Evolutionary conservation across 2,329 filamentous ascomycete species (phyloP), one percentile per base, ranked within the genome.

Genomic region (Stagonosporopsis chrysanthemi): DNA sequence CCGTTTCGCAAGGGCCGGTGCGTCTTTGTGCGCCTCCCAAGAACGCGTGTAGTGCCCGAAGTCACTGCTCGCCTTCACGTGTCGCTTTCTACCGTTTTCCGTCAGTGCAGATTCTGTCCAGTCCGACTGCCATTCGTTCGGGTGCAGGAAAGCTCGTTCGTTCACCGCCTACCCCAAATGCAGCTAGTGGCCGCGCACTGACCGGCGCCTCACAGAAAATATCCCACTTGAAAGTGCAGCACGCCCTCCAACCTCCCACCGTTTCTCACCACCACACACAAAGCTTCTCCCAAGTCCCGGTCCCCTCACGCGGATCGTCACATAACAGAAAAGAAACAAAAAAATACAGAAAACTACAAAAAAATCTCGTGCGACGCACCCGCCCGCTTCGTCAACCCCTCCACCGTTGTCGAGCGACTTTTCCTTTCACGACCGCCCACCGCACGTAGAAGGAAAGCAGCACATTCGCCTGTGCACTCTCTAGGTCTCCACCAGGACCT

Each of bases 251-350:
- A 52, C 51, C 42, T 57, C 43, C 23, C 40, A 58, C 56, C 56
- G 56, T 58, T 58, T 54, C 40, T 50, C 45, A 47, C 56, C 56
- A 54, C 56, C 65, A 63, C 65, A 64, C 65, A 66, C 66, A 58
- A 55, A 58, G 60, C 56, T 62, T 22, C 63, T 60, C 64, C 68
- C 62, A 70, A 67, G 64, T 66, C 64, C 66, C 67, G 68, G 67
- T 72, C 67, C 72, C 61, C 64, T 50, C 36, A 66, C 65, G 69
- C 63, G 71, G 64, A 69, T 64, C 65, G 60, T 58, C 58, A 52
- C 70, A 74, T 71, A 75, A 71, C 69, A 70, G 68, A 74, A 75
- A 74, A 75, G 68, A 67, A 65, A 66, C 68, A 74, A 75, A 76
- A 76, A 76, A 74, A 73, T 68, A 52, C 68, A 74, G 69, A 75